A percentile compares a stretch with the other conserved stretches of the same genome.
Conservation (phyloP, 768 basidiomycete species). For the Auricularia sp. region DNA sequence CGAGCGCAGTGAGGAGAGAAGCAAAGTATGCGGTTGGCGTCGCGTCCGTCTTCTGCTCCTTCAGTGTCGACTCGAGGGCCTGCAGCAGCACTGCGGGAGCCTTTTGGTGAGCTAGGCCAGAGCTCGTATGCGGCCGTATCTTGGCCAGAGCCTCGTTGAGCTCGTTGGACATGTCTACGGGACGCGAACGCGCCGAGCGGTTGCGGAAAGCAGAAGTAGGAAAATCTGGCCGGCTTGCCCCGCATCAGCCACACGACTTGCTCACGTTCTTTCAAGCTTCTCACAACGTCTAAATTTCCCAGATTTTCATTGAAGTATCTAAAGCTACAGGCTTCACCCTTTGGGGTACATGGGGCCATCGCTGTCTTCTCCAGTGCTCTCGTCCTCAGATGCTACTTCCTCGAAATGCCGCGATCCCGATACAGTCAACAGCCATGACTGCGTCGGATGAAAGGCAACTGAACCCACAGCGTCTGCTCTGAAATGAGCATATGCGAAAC, state of each 20-base stretch:
- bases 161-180: not conserved
- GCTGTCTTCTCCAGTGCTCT: not conserved
- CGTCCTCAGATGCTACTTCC: conserved; percentile 2
- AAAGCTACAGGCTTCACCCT: not conserved
- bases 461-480: conserved; percentile 61
- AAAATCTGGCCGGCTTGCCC: not conserved
- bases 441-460: conserved; percentile 61
- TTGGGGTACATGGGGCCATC: conserved; percentile 13
- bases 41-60: conserved; percentile 55
- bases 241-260: not conserved
- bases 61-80: conserved; percentile 74
- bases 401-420: conserved; percentile 73
- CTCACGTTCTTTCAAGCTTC: not conserved
- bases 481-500: not conserved
- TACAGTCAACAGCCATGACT: conserved; percentile 47
- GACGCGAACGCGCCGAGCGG: not conserved
- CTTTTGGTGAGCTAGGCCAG: conserved; percentile 78
- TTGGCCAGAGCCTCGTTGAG: conserved; percentile 43
- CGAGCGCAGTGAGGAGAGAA: conserved; percentile 76
- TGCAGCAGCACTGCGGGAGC: conserved; percentile 75
- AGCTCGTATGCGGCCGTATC: conserved; percentile 77
- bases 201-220: not conserved
- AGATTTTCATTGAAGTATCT: not conserved
- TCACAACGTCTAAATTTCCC: not conserved
- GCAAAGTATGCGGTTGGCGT: conserved; percentile 91